A percentile compares a stretch with the other conserved stretches of the same genome.
phyloP scores from a whole-genome alignment of 2,329 filamentous ascomycete genomes.

The Ceratocystis albifundus region DNA sequence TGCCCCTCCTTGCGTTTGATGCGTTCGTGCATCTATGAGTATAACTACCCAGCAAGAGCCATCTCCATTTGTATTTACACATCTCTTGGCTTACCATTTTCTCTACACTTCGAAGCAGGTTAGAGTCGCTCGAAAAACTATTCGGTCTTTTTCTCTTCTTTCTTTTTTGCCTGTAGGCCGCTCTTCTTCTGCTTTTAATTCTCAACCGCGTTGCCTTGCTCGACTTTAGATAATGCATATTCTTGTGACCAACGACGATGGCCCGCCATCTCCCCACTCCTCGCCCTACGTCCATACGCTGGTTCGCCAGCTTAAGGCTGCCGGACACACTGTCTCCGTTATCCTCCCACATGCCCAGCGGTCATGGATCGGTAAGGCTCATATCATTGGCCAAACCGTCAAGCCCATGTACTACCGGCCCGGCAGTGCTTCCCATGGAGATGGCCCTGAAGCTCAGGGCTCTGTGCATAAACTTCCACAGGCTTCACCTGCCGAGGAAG shows the following conservation, averaged over 20 bases:
- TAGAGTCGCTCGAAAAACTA: neutral
- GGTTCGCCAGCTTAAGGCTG: slow-evolving; percentile 55
- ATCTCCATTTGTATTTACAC: neutral
- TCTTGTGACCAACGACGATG: slow-evolving; percentile 66
- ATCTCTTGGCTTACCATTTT: slow-evolving; percentile 14
- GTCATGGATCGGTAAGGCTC: slow-evolving; percentile 97
- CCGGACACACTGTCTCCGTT: slow-evolving; percentile 81
- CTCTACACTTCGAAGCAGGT: slow-evolving; percentile 7
- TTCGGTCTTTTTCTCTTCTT: neutral
- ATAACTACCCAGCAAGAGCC: neutral
- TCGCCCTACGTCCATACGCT: slow-evolving; percentile 72
- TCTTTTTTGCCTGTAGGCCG: slow-evolving; percentile 12
- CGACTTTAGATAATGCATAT: slow-evolving; percentile 41
- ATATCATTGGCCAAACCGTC: slow-evolving; percentile 81
- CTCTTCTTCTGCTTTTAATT: neutral
- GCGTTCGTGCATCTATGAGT: neutral
- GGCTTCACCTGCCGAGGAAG: slow-evolving; percentile 49
- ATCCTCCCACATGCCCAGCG: slow-evolving; percentile 83
- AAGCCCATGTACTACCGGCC: slow-evolving; percentile 74
- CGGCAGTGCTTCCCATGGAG: slow-evolving; percentile 33
- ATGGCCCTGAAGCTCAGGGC: slow-evolving; percentile 41
- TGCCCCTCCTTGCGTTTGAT: slow-evolving; percentile 9
- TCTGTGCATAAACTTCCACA: slow-evolving; percentile 49
- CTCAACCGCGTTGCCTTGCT: slow-evolving; percentile 24
- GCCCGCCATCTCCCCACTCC: slow-evolving; percentile 63